These are phyloP conservation scores for Coemansia brasiliensis DNA, from an alignment of 192 early-diverging fungal genomes.

Conservation along the genomic window DNA sequence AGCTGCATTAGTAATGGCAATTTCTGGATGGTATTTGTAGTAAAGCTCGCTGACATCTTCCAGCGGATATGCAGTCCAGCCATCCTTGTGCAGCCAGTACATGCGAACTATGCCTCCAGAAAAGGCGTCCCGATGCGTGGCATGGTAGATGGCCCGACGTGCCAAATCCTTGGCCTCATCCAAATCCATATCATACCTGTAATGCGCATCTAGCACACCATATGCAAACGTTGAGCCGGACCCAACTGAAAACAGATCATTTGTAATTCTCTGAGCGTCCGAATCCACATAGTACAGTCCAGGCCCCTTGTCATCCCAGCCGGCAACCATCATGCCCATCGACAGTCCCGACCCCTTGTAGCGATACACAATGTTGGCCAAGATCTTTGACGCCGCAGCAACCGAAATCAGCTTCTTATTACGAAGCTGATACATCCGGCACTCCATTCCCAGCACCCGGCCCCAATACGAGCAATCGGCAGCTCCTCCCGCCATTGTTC, in stretches of 20 bases:
- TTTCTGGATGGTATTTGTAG: constrained; percentile 63
- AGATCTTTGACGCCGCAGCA: constrained; percentile 93
- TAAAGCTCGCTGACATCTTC: constrained; percentile 85
- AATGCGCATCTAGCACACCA: constrained; percentile 92
- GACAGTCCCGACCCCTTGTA: constrained; percentile 99
- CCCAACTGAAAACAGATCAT: constrained; percentile 93
- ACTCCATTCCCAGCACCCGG: constrained; percentile 91
- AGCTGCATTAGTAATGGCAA: constrained; percentile 29
- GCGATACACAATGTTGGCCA: constrained; percentile 94
- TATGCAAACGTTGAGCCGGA: constrained; percentile 99
- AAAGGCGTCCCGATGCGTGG: constrained; percentile 90
- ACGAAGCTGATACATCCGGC: constrained; percentile 90
- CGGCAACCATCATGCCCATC: constrained; percentile 99
- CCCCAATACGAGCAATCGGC: constrained; percentile 99
- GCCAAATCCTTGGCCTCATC: constrained; percentile 91
- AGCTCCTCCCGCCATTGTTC: constrained; percentile 99
- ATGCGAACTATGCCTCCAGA: constrained; percentile 88
- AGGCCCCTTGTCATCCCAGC: constrained; percentile 93
- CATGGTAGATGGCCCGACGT: constrained; percentile 91
- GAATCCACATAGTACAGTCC: constrained; percentile 96
- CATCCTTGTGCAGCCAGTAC: constrained; percentile 88
- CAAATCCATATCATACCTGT: constrained; percentile 74
- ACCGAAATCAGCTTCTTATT: constrained; percentile 99
- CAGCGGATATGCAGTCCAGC: constrained; percentile 84
- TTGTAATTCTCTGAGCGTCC: constrained; percentile 85